Percentiles rank a stretch among this genome's conserved stretches.
Evolutionary conservation across 2,329 filamentous ascomycete genomes (phyloP).

Genomic region (Penicillium sp.): DNA sequence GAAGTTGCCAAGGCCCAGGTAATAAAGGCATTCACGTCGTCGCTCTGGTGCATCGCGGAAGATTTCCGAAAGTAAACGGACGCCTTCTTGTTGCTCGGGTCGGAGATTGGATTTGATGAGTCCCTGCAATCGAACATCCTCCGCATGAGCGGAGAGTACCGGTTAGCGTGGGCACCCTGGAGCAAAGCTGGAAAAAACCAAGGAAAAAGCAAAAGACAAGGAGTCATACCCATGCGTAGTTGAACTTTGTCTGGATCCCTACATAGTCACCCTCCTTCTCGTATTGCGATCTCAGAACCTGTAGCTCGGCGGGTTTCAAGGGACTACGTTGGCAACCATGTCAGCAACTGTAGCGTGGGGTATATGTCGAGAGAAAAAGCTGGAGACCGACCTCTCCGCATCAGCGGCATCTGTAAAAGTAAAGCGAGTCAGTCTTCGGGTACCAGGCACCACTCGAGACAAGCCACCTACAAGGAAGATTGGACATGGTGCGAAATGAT

Average conservation of each 20-base stretch:
- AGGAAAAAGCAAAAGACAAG: neutral
- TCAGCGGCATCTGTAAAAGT: slow-evolving; percentile 80
- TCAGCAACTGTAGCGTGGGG: slow-evolving; percentile 11
- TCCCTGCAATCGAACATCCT: slow-evolving; percentile 57
- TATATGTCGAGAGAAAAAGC: neutral
- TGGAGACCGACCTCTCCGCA: slow-evolving; percentile 75
- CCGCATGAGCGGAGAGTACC: slow-evolving; percentile 14
- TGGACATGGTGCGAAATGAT: slow-evolving; percentile 39
- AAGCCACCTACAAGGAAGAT: slow-evolving; percentile 51
- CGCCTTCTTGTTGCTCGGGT: slow-evolving; percentile 87
- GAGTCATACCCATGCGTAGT: slow-evolving; percentile 87
- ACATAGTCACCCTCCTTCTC: slow-evolving; percentile 98
- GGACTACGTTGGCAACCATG: slow-evolving; percentile 61
- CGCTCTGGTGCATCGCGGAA: slow-evolving; percentile 92
- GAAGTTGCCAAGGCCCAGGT: slow-evolving; percentile 95
- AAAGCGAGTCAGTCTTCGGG: slow-evolving; percentile 11
- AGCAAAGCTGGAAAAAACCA: neutral
- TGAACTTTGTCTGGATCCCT: slow-evolving; percentile 97
- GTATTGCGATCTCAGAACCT: slow-evolving; percentile 89
- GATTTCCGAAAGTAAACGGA: slow-evolving; percentile 91
- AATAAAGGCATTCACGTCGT: slow-evolving; percentile 96
- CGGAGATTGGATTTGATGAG: slow-evolving; percentile 89
- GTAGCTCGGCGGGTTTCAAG: slow-evolving; percentile 86
- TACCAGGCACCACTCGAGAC: slow-evolving; percentile 2
- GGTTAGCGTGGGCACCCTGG: slow-evolving; percentile 2